Conservation (phyloP, 2,329 filamentous ascomycete genomes). For the Ceratocystis destructans region DNA sequence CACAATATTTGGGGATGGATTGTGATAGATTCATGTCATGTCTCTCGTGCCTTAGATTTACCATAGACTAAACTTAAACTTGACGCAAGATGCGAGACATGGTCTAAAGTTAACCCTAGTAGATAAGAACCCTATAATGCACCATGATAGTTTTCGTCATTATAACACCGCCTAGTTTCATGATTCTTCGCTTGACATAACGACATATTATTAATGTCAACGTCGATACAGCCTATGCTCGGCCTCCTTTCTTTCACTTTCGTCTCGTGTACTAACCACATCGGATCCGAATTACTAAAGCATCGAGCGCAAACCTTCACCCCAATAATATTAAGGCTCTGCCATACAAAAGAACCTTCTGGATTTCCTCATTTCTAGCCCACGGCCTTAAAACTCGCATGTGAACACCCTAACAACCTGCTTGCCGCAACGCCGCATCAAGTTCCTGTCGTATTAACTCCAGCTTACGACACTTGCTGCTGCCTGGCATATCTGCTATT, state of each 20-base stretch:
- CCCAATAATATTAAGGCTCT: no score
- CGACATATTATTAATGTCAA: no score
- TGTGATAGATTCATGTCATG: neutral
- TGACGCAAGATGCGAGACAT: neutral
- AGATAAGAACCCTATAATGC: neutral
- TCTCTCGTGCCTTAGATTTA: neutral
- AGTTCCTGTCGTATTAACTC: neutral
- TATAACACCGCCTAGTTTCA: no score
- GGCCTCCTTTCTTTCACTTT: neutral
- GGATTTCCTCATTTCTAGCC: neutral
- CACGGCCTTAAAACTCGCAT: neutral
- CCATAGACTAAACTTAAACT: neutral
- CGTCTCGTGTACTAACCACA: neutral
- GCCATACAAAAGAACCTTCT: conserved; percentile 5
- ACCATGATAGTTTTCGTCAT: neutral
- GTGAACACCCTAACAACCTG: neutral
- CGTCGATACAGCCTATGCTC: no score
- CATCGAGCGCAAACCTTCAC: no score
- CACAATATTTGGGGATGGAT: neutral
- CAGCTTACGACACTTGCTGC: neutral
- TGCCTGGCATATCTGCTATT: conserved; percentile 11
- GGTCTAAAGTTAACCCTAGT: neutral
- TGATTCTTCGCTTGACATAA: no score
- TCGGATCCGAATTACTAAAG: no score
- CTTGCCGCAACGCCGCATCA: neutral